Base-by-base conservation (phyloP, 2,329 filamentous ascomycete species). In the Lecanicillium sp. region DNA sequence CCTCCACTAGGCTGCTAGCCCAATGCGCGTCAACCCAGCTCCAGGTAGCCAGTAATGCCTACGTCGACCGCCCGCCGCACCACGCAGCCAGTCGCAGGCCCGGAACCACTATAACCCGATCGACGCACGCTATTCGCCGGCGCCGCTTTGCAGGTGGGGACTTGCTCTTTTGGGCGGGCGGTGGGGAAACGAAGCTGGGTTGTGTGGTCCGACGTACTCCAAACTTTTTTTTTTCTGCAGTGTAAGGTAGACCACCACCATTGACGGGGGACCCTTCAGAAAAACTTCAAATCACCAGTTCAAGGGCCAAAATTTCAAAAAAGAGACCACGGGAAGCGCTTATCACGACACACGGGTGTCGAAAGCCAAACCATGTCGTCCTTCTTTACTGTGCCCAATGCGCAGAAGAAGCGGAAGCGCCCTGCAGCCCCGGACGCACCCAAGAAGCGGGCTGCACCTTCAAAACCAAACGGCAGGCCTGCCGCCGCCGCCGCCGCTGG, bases 331-430 rank as follows among this genome's bases (percentile, higher is more conserved):
- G n/a, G n/a, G 22, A 11, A 25, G 11, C 22, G 22, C 7, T 11
- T 25, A 54, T 44, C 45, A 47, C 49, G 52, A 45, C 39, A 29
- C 37, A 46, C 32, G 14, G 29, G 28, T 33, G 34, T 40, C 36
- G 27, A 19, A 41, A 50, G 46, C 53, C 50, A n/a, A n/a, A 68
- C 48, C 49, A 94, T 94, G 89, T 94, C 90, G 55, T 95, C 89
- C 29, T 98, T 97, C 65, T 98, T 98, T 65, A 95, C 89, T 37
- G 70, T 83, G 29, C 88, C 92, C 5, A 84, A 84, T 29, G 83
- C 84, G 36, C 84, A 90, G 56, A 87, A 86, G 68, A 97, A 97
- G 74, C 75, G 92, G 53, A 97, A 97, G 72, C 76, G 89, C 44
- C 55, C 68, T 6, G 61, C 67, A 41, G 70, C 72, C 18, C 56